A percentile compares a stretch with the other conserved stretches of the same genome.
Conservation (phyloP, 345 rosid genomes). For the Abelmoschus esculentus region DNA sequence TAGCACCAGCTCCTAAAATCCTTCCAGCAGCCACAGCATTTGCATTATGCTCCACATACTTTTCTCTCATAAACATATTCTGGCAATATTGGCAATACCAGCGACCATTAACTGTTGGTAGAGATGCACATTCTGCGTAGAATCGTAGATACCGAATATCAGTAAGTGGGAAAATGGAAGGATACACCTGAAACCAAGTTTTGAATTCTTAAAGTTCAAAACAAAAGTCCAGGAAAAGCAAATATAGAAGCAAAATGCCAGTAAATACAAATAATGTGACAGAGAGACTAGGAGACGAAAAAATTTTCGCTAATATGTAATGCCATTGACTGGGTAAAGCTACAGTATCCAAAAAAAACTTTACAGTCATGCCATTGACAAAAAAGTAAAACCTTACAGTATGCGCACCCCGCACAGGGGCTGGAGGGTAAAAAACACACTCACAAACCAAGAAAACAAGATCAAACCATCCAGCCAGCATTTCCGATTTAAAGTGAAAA, state of each 20-base stretch:
- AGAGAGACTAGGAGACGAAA: neutral
- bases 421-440: neutral
- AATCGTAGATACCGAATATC: neutral
- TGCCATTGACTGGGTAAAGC: neutral
- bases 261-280: neutral
- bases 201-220: neutral
- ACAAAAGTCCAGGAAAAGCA: neutral
- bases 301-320: neutral
- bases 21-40: slow-evolving; percentile 84
- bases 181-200: neutral
- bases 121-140: slow-evolving; percentile 68
- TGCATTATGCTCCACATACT: slow-evolving; percentile 46
- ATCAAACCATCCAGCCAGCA: neutral
- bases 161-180: neutral
- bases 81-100: slow-evolving; percentile 91
- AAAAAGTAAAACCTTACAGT: neutral
- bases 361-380: neutral
- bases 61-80: slow-evolving; percentile 57
- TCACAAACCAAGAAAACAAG: neutral
- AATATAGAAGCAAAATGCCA: neutral
- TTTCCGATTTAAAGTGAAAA: neutral
- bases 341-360: neutral
- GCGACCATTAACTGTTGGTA: slow-evolving; percentile 54
- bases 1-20: slow-evolving; percentile 68
- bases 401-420: neutral